These are phyloP conservation scores for Acmispon strigosus DNA, from an alignment of 306 rosid genomes.

Conservation along the genomic window DNA sequence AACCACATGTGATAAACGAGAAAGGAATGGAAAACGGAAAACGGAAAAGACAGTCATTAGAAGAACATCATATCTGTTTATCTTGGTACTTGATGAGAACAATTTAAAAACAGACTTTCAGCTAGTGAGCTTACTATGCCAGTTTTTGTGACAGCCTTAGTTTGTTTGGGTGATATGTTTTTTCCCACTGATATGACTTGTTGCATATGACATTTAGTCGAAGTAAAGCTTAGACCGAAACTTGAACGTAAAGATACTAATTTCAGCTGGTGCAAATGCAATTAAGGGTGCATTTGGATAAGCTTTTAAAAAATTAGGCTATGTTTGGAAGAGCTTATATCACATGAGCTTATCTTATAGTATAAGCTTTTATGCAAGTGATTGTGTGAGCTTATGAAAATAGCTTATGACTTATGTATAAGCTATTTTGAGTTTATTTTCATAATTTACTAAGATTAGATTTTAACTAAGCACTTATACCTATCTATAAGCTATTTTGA, in stretches of 20 bases:
- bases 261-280: neutral
- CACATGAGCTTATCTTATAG: no score
- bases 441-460: no score
- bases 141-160: neutral
- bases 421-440: no score
- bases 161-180: neutral
- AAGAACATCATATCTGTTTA: neutral
- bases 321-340: no score
- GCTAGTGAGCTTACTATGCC: conserved; percentile 4
- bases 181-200: neutral
- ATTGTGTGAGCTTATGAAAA: no score
- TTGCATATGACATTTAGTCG: conserved; percentile 4
- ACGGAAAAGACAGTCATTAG: no score
- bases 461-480: no score
- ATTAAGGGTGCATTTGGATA: neutral
- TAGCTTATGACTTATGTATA: no score
- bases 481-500: no score
- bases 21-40: no score
- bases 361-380: no score
- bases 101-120: neutral
- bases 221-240: neutral
- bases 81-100: neutral
- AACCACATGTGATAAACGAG: no score
- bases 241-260: neutral
- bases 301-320: neutral